phyloP scores from a whole-genome alignment of 768 basidiomycete genomes.

The Phaeolepiota aurea region DNA sequence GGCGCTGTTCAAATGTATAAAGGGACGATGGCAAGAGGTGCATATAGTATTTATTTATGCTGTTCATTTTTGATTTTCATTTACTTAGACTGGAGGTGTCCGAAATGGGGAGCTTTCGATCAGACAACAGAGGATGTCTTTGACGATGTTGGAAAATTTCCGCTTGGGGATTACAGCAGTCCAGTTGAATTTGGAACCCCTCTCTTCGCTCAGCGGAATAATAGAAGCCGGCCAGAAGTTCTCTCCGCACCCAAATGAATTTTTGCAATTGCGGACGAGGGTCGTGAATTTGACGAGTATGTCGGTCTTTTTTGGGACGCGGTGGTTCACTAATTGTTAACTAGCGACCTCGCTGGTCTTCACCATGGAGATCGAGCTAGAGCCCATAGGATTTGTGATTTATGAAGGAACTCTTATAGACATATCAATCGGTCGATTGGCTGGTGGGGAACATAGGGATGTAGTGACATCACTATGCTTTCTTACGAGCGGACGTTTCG shows the following conservation, averaged over 20 bases:
- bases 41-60: neutral
- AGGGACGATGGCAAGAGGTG: conserved; percentile 84
- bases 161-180: conserved; percentile 61
- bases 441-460: conserved; percentile 40
- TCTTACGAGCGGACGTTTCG: conserved; percentile 61
- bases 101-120: conserved; percentile 74
- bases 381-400: conserved; percentile 58
- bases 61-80: conserved; percentile 3
- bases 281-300: conserved; percentile 63
- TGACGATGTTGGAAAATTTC: conserved; percentile 72
- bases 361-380: conserved; percentile 42
- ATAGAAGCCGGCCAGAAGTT: conserved; percentile 31
- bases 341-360: conserved; percentile 47
- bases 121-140: conserved; percentile 67
- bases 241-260: conserved; percentile 47
- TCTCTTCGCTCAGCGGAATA: conserved; percentile 12
- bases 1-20: conserved; percentile 62
- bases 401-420: conserved; percentile 60
- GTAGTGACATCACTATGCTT: conserved; percentile 62
- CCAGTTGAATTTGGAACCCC: conserved; percentile 35
- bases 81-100: conserved; percentile 69
- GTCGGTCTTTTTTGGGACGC: conserved; percentile 13
- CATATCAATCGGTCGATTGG: conserved; percentile 57
- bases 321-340: conserved; percentile 3
- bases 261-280: conserved; percentile 48